phyloP scores from a whole-genome alignment of 108 stramenopile genomes.

The Licmophora abbreviata region DNA sequence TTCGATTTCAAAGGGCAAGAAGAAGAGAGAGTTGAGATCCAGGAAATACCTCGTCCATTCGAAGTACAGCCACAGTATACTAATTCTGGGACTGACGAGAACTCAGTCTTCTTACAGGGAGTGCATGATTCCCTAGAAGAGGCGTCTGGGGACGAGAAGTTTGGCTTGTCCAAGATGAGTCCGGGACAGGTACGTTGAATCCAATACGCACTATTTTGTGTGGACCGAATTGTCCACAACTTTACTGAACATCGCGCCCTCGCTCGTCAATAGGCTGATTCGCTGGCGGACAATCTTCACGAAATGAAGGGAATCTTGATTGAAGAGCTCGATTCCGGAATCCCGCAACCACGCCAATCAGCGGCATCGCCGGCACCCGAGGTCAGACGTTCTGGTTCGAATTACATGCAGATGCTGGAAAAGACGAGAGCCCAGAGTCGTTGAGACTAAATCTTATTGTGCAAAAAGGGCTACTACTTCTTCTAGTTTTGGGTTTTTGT shows the following conservation, averaged over 20 bases:
- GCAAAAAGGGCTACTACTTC: not conserved
- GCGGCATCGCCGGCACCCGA: conserved; percentile 1
- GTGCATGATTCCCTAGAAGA: conserved; percentile 40
- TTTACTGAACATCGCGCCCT: not conserved
- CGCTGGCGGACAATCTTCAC: conserved; percentile 38
- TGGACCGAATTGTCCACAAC: not conserved
- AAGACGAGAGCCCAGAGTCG: conserved; percentile 25
- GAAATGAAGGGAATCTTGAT: conserved; percentile 59
- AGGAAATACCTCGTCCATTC: too few species aligned
- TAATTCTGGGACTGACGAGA: conserved; percentile 23
- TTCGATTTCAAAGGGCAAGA: conserved; percentile 18
- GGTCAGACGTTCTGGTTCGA: conserved; percentile 2
- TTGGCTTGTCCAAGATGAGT: conserved; percentile 38
- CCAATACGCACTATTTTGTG: not conserved
- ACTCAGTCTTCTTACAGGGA: conserved; percentile 34
- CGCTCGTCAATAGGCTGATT: conserved; percentile 35
- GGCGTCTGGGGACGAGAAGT: conserved; percentile 59
- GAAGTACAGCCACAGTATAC: conserved; percentile 1
- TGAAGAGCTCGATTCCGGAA: conserved; percentile 56
- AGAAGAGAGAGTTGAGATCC: conserved; percentile 11
- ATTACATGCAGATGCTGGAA: conserved; percentile 42
- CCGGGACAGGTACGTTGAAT: not conserved
- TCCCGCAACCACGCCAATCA: too few species aligned
- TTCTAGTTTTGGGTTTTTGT: too few species aligned
- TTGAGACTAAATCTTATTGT: not conserved